These are phyloP conservation scores for Clavispora asparagi DNA, from an alignment of 805 yeast species.

Conservation along the genomic window DNA sequence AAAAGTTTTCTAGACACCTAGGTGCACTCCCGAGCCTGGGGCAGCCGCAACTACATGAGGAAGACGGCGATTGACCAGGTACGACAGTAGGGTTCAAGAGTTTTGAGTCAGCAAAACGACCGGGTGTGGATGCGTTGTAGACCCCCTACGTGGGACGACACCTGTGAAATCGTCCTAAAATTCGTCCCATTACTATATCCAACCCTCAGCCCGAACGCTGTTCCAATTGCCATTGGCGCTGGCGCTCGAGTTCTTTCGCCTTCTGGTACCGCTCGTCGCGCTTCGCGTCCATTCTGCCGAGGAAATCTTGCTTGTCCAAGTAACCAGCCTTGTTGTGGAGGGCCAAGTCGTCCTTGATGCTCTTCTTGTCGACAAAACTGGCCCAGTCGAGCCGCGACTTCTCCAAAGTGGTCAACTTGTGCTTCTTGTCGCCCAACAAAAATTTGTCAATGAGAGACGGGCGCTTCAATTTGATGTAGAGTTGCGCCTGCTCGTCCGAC, in stretches of 20 bases:
- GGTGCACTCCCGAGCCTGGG: conserved; percentile 1
- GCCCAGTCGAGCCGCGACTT: conserved; percentile 95
- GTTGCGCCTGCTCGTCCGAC: conserved; percentile 22
- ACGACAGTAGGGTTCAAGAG: no score
- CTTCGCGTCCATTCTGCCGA: conserved; percentile 64
- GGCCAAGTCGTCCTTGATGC: conserved; percentile 76
- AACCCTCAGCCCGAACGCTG: conserved; percentile 3
- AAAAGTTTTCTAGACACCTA: neutral
- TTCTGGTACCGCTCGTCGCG: conserved; percentile 47
- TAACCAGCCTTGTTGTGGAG: conserved; percentile 86
- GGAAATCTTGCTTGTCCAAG: conserved; percentile 85
- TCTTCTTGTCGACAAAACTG: conserved; percentile 80
- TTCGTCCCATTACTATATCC: neutral
- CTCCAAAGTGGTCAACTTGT: conserved; percentile 82
- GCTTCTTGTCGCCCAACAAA: conserved; percentile 56
- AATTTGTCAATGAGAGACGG: conserved; percentile 76
- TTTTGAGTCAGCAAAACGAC: no score
- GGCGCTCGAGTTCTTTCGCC: conserved; percentile 33
- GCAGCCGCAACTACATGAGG: no score
- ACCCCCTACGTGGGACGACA: no score
- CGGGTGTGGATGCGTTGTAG: no score
- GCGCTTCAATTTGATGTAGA: conserved; percentile 60
- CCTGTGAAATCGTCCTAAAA: no score
- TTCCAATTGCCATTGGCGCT: conserved; percentile 16
- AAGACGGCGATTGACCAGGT: no score